These are phyloP conservation scores for Patellaria atrata DNA, from an alignment of 495 filamentous ascomycete species.

Conservation along the genomic window DNA sequence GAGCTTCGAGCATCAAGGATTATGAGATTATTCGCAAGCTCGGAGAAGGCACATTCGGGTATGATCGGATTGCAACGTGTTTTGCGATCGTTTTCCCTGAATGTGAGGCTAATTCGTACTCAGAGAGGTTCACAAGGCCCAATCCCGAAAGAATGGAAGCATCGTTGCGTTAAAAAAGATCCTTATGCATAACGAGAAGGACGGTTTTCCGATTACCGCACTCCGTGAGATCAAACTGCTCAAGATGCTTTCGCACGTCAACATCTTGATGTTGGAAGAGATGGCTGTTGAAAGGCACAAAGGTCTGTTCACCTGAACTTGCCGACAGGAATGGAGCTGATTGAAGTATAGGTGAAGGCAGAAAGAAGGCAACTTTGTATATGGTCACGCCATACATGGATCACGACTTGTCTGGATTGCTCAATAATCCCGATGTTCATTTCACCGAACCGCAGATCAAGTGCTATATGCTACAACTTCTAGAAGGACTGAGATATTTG, in stretches of 20 bases:
- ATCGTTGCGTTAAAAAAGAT: conserved; percentile 91
- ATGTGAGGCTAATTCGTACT: conserved; percentile 11
- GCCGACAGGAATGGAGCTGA: too few species aligned
- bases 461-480: conserved; percentile 89
- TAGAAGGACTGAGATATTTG: conserved; percentile 78
- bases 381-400: conserved; percentile 99
- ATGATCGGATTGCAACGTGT: conserved; percentile 18
- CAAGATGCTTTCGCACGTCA: conserved; percentile 82
- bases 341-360: too few species aligned
- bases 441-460: conserved; percentile 89
- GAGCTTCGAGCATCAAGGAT: conserved; percentile 74
- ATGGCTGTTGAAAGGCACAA: conserved; percentile 84
- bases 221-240: conserved; percentile 87
- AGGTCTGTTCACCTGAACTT: conserved; percentile 30
- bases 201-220: conserved; percentile 69
- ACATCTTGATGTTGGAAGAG: conserved; percentile 77
- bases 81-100: neutral
- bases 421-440: conserved; percentile 82
- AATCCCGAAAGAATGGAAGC: conserved; percentile 53
- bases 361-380: conserved; percentile 79
- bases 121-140: conserved; percentile 85
- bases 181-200: conserved; percentile 74
- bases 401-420: conserved; percentile 86
- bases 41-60: conserved; percentile 96
- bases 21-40: conserved; percentile 86